Evolutionary conservation across 176 grass and related monocot species (phyloP).

Genomic region (Guadua angustifolia): DNA sequence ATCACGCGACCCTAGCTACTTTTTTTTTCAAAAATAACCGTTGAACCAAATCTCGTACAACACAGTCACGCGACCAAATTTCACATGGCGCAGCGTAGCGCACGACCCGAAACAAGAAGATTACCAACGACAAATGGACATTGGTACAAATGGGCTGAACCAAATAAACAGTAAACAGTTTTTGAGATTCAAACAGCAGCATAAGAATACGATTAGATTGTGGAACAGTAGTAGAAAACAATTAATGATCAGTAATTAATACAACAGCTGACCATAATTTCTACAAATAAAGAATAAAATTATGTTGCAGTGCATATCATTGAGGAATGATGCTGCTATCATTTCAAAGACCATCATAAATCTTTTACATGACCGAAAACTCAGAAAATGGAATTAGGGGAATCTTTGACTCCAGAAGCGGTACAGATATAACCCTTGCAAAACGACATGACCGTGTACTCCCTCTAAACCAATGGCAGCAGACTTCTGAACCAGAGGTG

Average conservation of each 20-base stretch:
- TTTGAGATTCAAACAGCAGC: background rate
- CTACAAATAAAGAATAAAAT: background rate
- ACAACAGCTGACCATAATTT: background rate
- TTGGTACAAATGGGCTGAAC: background rate
- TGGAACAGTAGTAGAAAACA: background rate
- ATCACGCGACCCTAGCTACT: no score
- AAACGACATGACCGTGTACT: background rate
- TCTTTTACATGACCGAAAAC: slow-evolving; percentile 11
- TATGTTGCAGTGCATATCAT: background rate
- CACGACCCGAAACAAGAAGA: no score
- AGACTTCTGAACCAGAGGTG: background rate
- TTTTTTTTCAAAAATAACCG: no score
- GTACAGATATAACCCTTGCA: background rate
- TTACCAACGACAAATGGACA: background rate
- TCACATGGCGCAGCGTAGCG: no score
- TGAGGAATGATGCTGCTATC: background rate
- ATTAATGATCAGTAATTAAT: background rate
- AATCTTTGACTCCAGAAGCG: slow-evolving; percentile 14
- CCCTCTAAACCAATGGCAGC: background rate
- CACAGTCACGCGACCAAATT: no score
- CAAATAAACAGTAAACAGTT: slow-evolving; percentile 4
- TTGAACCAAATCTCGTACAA: no score
- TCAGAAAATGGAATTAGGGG: background rate
- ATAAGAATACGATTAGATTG: background rate
- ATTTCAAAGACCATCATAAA: background rate